Evolutionary conservation across 2,329 filamentous ascomycete species (phyloP), one percentile per base, ranked within the genome.

Genomic region (Colletotrichum cuscutae): DNA sequence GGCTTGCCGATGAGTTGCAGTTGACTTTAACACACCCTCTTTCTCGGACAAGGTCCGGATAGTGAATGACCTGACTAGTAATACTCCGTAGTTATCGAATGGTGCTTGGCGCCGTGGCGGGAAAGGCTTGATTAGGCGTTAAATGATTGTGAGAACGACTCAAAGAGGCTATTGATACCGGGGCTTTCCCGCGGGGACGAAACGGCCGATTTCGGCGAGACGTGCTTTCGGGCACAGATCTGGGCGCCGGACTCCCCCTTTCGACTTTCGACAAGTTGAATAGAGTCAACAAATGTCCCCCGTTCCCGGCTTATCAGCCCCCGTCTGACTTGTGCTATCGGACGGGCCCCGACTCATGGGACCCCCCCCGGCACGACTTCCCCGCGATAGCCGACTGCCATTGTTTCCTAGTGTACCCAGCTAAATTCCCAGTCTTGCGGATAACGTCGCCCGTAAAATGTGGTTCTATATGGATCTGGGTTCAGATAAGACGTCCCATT

Each of bases 151-250:
- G 37, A 42, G 37, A 42, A 9, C 8, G 37, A 19, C 37, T 42
- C 15, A 42, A 42, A 62, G 54, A 37, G 42, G 24, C 37, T 19
- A 35, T 60, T 42, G 24, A 56, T 61, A 65, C 58, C 57, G 49
- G 56, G 28, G 30, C 46, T 72, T 72, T 59, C 54, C 70, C 70
- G 70, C 70, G 70, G 70, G 49, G 54, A 65, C 49, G 32, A 37
- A 56, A 61, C 32, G 35, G 66, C 70, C 70, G 70, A 65, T 65
- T 37, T 72, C 70, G 70, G 70, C 70, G 49, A 28, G 30, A 49
- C 46, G 56, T 26, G 65, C 42, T 28, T 22, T 65, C 66, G 70
- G 70, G 4, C 32, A 2, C 56, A 72, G 56, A 65, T 72, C 15
- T 72, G 65, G 26, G 22, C 32, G 35, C 54, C 70, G 66, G 68